Evolutionary conservation across 805 yeast species (phyloP), one percentile per base, ranked within the genome.

Genomic region (Saccharomycopsis javanensis): DNA sequence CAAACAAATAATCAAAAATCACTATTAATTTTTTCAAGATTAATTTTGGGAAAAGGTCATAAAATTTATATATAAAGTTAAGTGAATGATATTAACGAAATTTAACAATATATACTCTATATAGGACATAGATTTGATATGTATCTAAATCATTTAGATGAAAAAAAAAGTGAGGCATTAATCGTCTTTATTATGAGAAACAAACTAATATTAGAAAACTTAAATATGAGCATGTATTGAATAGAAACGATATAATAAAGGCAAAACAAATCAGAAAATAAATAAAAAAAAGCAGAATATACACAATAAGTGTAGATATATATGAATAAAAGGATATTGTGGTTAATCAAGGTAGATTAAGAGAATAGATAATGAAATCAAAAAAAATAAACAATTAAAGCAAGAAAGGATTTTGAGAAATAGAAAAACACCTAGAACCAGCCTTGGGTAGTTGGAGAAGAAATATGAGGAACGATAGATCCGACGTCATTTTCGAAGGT

Each of bases 391-490:
- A n/a, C 3, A 6, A 38, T 15, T 4, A 4, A 10, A 28, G 16
- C 15, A 34, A 15, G 11, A 48, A 16, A 15, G 11, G 15, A 27
- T 15, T 7, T 27, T 28, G 8, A 27, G 23, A 48, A 46, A 27
- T 3, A 25, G 23, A 48, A 46, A 28, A 38, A 38, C 8, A 30
- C 51, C 51, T 48, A 53, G 50, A 53, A 38, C 56, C 51, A 54
- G 56, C 50, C 50, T 30, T 46, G 37, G 30, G 45, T 35, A 48
- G 50, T 30, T 38, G 58, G 55, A 42, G 50, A 38, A 27, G 53
- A 51, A 28, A 57, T 51, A 25, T 55, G 57, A 37, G 57, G 57
- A 55, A 57, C 52, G 11, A 57, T 55, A 48, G 31, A 18, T 20
- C 38, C 53, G 31, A 54, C 48, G 20, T 54, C 57, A 13, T 53